Percentiles rank a stretch among this genome's conserved stretches.
These are phyloP conservation scores for Datura wrightii DNA, from an alignment of 257 asterid genomes.

Conservation along the genomic window DNA sequence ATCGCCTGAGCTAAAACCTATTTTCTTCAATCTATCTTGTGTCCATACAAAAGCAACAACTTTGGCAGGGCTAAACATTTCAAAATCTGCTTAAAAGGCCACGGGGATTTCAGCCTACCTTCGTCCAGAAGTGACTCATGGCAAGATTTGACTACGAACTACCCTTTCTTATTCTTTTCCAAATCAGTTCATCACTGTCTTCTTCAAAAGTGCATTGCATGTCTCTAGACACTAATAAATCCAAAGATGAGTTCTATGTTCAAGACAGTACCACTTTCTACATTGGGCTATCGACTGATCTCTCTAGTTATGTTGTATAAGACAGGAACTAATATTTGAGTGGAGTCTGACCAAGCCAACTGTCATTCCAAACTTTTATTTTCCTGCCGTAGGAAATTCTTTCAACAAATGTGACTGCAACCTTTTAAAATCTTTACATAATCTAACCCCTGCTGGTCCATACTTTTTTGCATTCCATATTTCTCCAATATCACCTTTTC, in stretches of 20 bases:
- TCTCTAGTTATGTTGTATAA: neutral
- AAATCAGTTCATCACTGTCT: neutral
- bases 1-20: neutral
- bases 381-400: neutral
- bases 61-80: constrained; percentile 5
- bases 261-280: neutral
- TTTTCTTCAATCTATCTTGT: neutral
- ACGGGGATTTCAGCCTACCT: neutral
- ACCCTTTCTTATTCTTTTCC: neutral
- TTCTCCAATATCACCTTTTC: neutral
- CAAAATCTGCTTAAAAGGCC: neutral
- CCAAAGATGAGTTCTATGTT: neutral
- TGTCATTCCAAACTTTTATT: neutral
- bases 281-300: neutral
- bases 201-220: neutral
- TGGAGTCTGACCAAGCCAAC: neutral
- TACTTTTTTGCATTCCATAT: neutral
- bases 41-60: neutral
- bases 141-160: neutral
- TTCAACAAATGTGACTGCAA: neutral
- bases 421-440: neutral
- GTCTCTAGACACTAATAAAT: neutral
- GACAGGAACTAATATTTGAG: neutral
- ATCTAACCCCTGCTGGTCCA: neutral
- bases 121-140: neutral